Evolutionary conservation across 805 yeast species (phyloP).

Genomic region (Lachancea mirantina): DNA sequence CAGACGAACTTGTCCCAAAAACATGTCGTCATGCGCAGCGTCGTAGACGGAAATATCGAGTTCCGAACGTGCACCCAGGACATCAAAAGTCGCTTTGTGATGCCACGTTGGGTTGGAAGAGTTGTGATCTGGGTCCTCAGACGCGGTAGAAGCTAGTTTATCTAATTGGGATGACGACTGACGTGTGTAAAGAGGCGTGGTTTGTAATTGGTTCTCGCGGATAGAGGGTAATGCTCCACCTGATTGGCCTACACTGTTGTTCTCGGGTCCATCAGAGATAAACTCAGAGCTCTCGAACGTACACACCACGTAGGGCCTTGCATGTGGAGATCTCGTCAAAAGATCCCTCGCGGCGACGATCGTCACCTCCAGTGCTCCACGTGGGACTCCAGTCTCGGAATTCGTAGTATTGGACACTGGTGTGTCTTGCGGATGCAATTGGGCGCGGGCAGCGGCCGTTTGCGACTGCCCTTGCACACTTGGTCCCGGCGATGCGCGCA

Average conservation of each 20-base stretch:
- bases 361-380: conserved; percentile 76
- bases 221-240: conserved; percentile 18
- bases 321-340: conserved; percentile 41
- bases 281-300: conserved; percentile 88
- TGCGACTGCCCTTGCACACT: no score
- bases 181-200: conserved; percentile 37
- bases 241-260: conserved; percentile 9
- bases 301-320: conserved; percentile 85
- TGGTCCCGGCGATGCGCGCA: no score
- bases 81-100: conserved; percentile 89
- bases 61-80: conserved; percentile 74
- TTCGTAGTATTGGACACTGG: no score
- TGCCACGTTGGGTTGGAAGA: conserved; percentile 72
- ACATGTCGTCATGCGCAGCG: conserved; percentile 70
- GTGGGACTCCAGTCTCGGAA: conserved; percentile 38
- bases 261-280: conserved; percentile 71
- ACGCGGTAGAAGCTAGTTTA: conserved; percentile 19
- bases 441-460: no score
- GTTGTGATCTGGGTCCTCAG: conserved; percentile 9
- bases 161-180: conserved; percentile 40
- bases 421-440: no score
- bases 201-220: conserved; percentile 24
- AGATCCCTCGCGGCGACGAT: conserved; percentile 76
- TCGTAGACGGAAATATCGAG: conserved; percentile 90
- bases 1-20: conserved; percentile 77